A percentile compares a stretch with the other conserved stretches of the same genome.
Evolutionary conservation across 176 grass and related monocot species (phyloP).

Genomic region (Pharus latifolius): DNA sequence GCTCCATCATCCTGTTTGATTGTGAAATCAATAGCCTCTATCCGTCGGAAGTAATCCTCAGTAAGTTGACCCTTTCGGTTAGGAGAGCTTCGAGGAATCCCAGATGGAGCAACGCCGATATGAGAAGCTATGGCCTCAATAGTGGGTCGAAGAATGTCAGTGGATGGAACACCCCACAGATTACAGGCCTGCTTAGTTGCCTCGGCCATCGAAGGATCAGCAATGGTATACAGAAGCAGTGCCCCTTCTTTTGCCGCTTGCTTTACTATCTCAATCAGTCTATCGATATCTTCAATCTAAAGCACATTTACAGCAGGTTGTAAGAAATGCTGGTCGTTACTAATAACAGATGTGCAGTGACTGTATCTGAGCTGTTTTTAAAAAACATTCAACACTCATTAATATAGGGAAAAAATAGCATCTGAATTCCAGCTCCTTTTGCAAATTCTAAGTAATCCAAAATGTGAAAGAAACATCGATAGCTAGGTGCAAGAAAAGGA

Average conservation of each 20-base stretch:
- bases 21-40: slow-evolving; percentile 93
- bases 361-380: too few species aligned
- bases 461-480: too few species aligned
- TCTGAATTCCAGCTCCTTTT: too few species aligned
- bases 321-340: slow-evolving; percentile 10
- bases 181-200: slow-evolving; percentile 67
- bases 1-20: slow-evolving; percentile 99
- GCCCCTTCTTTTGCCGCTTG: slow-evolving; percentile 95
- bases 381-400: too few species aligned
- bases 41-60: slow-evolving; percentile 80
- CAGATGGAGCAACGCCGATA: slow-evolving; percentile 89
- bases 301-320: slow-evolving; percentile 13
- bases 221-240: slow-evolving; percentile 83
- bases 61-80: slow-evolving; percentile 40
- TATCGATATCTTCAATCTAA: slow-evolving; percentile 60
- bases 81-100: slow-evolving; percentile 70
- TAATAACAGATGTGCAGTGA: neutral
- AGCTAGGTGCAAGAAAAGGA: too few species aligned
- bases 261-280: slow-evolving; percentile 75
- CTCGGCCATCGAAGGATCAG: slow-evolving; percentile 76
- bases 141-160: slow-evolving; percentile 76
- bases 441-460: too few species aligned
- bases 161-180: slow-evolving; percentile 53
- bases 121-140: slow-evolving; percentile 87
- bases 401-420: too few species aligned